Evolutionary conservation across 23 red algal species (phyloP).

Genomic region (Gracilaria caudata): DNA sequence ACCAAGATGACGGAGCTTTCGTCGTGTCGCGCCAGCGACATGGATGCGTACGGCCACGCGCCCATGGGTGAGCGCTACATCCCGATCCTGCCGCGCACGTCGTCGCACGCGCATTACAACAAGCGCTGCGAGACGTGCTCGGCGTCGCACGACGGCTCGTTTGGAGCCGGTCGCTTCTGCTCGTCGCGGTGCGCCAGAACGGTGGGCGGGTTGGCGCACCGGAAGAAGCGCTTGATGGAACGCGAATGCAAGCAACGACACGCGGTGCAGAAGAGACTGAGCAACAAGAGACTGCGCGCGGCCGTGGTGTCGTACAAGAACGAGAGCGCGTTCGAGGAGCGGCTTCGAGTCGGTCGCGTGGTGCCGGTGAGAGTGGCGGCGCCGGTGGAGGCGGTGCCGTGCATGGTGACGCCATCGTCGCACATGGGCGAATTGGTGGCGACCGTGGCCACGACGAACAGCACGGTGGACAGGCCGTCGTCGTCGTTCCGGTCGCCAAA

Average conservation of each 20-base stretch:
- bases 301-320: slow-evolving; percentile 2
- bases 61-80: slow-evolving; percentile 42
- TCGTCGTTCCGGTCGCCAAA: slow-evolving; percentile 3
- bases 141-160: slow-evolving; percentile 60
- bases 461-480: neutral
- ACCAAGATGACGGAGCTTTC: slow-evolving; percentile 23
- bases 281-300: slow-evolving; percentile 6
- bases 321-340: neutral
- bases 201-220: slow-evolving; percentile 66
- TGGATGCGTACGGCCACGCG: neutral
- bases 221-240: slow-evolving; percentile 67
- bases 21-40: neutral
- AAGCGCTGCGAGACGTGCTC: slow-evolving; percentile 65
- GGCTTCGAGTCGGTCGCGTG: neutral
- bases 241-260: slow-evolving; percentile 40
- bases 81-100: slow-evolving; percentile 51
- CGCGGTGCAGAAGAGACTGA: slow-evolving; percentile 15
- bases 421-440: neutral
- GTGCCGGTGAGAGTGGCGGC: neutral
- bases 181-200: slow-evolving; percentile 67
- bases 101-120: slow-evolving; percentile 35
- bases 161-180: slow-evolving; percentile 70
- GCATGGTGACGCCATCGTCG: neutral
- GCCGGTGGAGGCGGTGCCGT: neutral
- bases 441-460: neutral